phyloP scores from a whole-genome alignment of 2,329 filamentous ascomycete genomes.

The Kalmusia sp. region DNA sequence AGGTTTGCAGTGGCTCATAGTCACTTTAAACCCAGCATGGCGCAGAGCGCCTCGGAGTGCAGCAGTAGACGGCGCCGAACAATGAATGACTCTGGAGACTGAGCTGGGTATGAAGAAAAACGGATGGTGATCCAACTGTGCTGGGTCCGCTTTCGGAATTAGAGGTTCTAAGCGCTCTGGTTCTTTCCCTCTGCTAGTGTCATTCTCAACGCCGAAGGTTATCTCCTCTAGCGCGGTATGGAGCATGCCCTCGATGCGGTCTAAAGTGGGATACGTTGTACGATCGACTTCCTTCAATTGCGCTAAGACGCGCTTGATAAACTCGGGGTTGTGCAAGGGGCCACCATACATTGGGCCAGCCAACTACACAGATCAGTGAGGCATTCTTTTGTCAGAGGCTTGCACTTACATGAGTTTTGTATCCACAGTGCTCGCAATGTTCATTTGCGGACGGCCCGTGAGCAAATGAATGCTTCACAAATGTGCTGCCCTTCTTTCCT shows the following conservation, averaged over 20 bases:
- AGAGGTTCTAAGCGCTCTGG: conserved; percentile 43
- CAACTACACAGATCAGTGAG: conserved; percentile 49
- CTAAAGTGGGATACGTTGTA: conserved; percentile 78
- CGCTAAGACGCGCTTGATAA: conserved; percentile 79
- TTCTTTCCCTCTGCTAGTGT: conserved; percentile 23
- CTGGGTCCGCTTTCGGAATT: conserved; percentile 44
- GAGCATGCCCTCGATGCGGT: conserved; percentile 89
- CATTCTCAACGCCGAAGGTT: conserved; percentile 37
- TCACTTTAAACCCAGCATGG: conserved; percentile 80
- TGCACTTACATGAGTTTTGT: conserved; percentile 71
- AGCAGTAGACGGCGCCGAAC: conserved; percentile 78
- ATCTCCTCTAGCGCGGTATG: conserved; percentile 83
- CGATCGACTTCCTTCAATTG: conserved; percentile 72
- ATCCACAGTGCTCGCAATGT: conserved; percentile 82
- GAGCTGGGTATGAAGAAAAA: conserved; percentile 85
- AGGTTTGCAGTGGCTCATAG: conserved; percentile 85
- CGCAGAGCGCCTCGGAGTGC: conserved; percentile 81
- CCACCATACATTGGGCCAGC: conserved; percentile 96
- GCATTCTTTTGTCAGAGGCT: neutral
- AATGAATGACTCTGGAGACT: conserved; percentile 79
- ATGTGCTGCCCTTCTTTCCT: conserved; percentile 72
- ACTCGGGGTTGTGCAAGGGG: conserved; percentile 82
- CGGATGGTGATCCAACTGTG: conserved; percentile 71
- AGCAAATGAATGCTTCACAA: conserved; percentile 80
- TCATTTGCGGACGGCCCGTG: conserved; percentile 72